Conservation (phyloP, 2,329 filamentous ascomycete species). For the Gaeumannomyces tritici region DNA sequence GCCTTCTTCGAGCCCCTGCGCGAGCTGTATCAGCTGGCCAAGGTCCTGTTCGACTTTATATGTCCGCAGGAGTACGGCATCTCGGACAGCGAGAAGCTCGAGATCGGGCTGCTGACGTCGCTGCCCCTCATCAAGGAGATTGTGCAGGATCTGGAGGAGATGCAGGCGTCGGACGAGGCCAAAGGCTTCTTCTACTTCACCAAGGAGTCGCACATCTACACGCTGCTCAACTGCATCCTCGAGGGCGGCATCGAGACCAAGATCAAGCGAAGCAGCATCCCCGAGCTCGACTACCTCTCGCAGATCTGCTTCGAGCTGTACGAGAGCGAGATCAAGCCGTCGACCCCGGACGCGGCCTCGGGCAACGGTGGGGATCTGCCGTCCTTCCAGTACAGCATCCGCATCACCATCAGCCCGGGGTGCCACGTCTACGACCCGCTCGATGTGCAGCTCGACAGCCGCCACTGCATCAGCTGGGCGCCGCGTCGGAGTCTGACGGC, state of each 20-base stretch:
- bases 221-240: constrained; percentile 91
- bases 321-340: constrained; percentile 70
- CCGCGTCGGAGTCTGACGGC: constrained; percentile 82
- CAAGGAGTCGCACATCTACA: constrained; percentile 98
- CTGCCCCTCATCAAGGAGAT: constrained; percentile 92
- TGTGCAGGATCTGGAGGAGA: constrained; percentile 91
- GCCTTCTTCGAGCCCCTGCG: constrained; percentile 78
- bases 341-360: constrained; percentile 8
- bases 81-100: constrained; percentile 90
- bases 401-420: constrained; percentile 89
- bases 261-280: constrained; percentile 89
- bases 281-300: constrained; percentile 92
- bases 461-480: constrained; percentile 91
- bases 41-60: constrained; percentile 96
- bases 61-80: constrained; percentile 98
- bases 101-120: constrained; percentile 91
- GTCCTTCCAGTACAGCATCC: constrained; percentile 87
- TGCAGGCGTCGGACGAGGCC: constrained; percentile 87
- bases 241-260: constrained; percentile 96
- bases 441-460: constrained; percentile 91
- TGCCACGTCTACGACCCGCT: constrained; percentile 95
- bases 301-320: constrained; percentile 98
- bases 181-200: constrained; percentile 99
- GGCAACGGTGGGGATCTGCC: constrained; percentile 29
- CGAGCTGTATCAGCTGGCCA: constrained; percentile 86